Conservation (phyloP, 352 stramenopile species). For the Pythium folliculosum region DNA sequence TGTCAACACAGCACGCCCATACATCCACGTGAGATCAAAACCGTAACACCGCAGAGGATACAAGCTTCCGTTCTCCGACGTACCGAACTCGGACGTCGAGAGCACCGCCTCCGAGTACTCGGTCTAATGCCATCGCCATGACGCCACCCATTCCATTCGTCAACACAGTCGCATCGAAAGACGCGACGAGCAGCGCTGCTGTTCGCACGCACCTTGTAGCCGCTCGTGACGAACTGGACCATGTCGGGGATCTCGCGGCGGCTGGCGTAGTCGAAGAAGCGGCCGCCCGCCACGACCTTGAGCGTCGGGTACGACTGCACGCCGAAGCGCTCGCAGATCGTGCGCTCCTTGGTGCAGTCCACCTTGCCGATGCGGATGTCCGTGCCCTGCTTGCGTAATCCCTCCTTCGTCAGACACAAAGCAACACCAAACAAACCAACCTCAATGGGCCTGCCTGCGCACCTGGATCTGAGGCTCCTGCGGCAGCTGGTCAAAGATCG, state of each 20-base stretch:
- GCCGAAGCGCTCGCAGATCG: conserved; percentile 78
- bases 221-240: conserved; percentile 48
- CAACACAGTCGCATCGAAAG: background rate
- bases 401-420: too few relatives aligned
- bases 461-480: conserved; percentile 39
- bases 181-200: background rate
- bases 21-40: background rate
- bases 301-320: conserved; percentile 83
- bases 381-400: conserved; percentile 19
- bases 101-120: conserved; percentile 59
- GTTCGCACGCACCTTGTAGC: conserved; percentile 63
- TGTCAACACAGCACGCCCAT: background rate
- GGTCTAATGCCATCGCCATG: conserved; percentile 15
- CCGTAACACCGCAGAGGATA: background rate
- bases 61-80: conserved; percentile 5
- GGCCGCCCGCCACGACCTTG: conserved; percentile 64
- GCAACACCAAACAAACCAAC: background rate
- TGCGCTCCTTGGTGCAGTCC: conserved; percentile 76
- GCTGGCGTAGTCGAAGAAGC: conserved; percentile 74
- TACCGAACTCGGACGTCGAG: conserved; percentile 59
- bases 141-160: background rate
- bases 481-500: conserved; percentile 60
- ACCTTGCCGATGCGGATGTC: conserved; percentile 66
- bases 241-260: conserved; percentile 59
- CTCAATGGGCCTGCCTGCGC: background rate